These are phyloP conservation scores for Quambalaria eucalypti DNA, from an alignment of 1,284 basidiomycete species.

Conservation along the genomic window DNA sequence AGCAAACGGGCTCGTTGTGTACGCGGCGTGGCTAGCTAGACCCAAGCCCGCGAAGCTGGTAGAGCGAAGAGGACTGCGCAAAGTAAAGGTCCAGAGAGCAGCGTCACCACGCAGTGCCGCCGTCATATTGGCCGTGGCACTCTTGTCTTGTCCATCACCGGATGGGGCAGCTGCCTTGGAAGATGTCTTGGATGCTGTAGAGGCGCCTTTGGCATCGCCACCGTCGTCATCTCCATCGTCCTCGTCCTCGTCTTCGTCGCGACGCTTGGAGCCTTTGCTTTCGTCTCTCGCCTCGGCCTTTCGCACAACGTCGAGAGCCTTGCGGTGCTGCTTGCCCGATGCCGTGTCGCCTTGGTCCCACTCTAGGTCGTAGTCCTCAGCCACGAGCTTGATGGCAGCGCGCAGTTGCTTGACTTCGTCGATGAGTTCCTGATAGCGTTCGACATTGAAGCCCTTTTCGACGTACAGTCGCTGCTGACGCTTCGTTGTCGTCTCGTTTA, in stretches of 20 bases:
- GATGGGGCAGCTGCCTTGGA: no score
- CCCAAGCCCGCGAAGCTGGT: no score
- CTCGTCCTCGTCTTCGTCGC: constrained; percentile 7
- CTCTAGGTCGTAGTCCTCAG: constrained; percentile 36
- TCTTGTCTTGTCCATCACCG: no score
- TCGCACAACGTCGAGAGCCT: constrained; percentile 35
- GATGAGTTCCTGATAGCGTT: constrained; percentile 30
- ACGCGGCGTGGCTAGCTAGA: no score
- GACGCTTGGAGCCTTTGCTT: not conserved
- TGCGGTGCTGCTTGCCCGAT: constrained; percentile 25
- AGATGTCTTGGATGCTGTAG: no score
- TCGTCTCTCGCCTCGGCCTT: constrained; percentile 7
- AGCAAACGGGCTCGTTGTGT: no score
- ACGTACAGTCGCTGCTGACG: constrained; percentile 33
- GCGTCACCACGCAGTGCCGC: no score
- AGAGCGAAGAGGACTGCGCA: no score
- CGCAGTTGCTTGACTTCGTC: constrained; percentile 34
- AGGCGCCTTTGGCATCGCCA: no score
- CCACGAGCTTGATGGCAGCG: constrained; percentile 30
- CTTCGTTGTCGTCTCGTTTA: constrained; percentile 34
- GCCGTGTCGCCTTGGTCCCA: constrained; percentile 34
- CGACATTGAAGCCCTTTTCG: constrained; percentile 31
- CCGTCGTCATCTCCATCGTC: constrained; percentile 1
- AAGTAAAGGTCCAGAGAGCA: no score
- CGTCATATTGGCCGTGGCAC: no score